These are phyloP conservation scores for Pseudoperonospora humuli DNA, from an alignment of 352 stramenopile genomes.

Conservation along the genomic window DNA sequence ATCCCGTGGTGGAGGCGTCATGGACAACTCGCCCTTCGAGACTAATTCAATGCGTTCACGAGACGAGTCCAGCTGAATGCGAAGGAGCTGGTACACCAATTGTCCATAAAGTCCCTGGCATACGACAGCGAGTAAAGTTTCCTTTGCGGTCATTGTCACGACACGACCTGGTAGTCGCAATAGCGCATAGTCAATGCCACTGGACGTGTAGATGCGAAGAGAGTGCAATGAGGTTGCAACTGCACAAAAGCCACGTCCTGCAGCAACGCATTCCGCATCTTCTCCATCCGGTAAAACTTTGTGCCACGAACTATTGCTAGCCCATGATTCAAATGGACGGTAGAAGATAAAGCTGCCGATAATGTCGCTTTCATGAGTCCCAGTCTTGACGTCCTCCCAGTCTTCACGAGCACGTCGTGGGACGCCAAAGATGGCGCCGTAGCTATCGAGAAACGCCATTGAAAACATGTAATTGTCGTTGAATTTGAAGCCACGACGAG, in stretches of 20 bases:
- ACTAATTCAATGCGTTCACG: slow-evolving; percentile 41
- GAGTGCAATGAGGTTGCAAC: slow-evolving; percentile 66
- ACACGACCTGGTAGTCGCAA: slow-evolving; percentile 55
- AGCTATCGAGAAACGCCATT: slow-evolving; percentile 61
- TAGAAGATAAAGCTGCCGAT: slow-evolving; percentile 76
- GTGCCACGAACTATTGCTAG: slow-evolving; percentile 75
- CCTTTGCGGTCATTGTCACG: slow-evolving; percentile 62
- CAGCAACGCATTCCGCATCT: slow-evolving; percentile 64
- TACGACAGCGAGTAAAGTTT: slow-evolving; percentile 54
- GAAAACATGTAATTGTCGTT: slow-evolving; percentile 79
- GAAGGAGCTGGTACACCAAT: slow-evolving; percentile 50
- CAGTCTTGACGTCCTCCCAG: slow-evolving; percentile 42
- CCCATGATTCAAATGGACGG: slow-evolving; percentile 79
- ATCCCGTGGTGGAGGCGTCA: slow-evolving; percentile 48
- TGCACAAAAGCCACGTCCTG: slow-evolving; percentile 56
- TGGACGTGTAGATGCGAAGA: slow-evolving; percentile 66
- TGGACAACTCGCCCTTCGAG: slow-evolving; percentile 39
- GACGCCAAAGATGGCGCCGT: slow-evolving; percentile 69
- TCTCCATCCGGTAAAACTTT: slow-evolving; percentile 53
- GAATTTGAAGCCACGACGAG: slow-evolving; percentile 78
- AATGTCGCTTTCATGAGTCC: slow-evolving; percentile 34
- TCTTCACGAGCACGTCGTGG: slow-evolving; percentile 52
- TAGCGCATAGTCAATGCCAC: slow-evolving; percentile 53
- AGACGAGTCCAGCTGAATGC: slow-evolving; percentile 30
- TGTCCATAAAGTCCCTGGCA: slow-evolving; percentile 42